A percentile compares a stretch with the other conserved stretches of the same genome.
These are phyloP conservation scores for Tetrapisispora arboricola DNA, from an alignment of 805 yeast genomes.

Conservation along the genomic window DNA sequence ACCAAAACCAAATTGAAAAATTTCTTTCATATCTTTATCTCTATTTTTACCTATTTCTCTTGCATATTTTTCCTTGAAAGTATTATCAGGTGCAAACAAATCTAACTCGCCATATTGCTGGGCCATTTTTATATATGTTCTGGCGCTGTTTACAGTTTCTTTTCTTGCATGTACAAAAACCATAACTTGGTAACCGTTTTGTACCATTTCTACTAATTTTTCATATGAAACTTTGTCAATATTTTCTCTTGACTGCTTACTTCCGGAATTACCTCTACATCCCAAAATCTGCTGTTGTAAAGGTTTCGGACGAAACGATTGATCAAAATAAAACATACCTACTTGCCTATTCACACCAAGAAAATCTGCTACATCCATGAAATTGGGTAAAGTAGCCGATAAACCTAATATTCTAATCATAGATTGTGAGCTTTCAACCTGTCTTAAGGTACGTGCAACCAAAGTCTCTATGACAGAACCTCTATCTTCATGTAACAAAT, in stretches of 20 bases:
- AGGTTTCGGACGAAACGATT: constrained; percentile 88
- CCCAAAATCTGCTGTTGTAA: constrained; percentile 81
- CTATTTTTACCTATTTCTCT: constrained; percentile 64
- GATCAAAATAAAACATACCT: constrained; percentile 93
- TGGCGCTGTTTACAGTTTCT: constrained; percentile 80
- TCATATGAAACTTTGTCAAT: constrained; percentile 70
- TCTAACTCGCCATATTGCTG: constrained; percentile 46
- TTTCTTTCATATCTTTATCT: constrained; percentile 70
- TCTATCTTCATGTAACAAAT: constrained; percentile 91
- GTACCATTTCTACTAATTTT: constrained; percentile 56
- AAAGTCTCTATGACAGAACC: constrained; percentile 95
- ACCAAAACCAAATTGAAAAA: constrained; percentile 77
- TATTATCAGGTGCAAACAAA: constrained; percentile 26
- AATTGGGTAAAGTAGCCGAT: constrained; percentile 90
- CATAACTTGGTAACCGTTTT: constrained; percentile 82
- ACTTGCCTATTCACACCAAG: constrained; percentile 79
- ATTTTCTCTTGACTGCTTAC: constrained; percentile 55
- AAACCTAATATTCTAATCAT: constrained; percentile 91
- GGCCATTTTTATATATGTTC: constrained; percentile 60
- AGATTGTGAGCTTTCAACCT: constrained; percentile 87
- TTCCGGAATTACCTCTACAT: constrained; percentile 76
- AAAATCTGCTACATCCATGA: constrained; percentile 88
- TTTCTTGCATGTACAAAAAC: constrained; percentile 92
- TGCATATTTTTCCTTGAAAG: constrained; percentile 31
- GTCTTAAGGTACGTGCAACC: constrained; percentile 88